Conservation (phyloP, 2,329 filamentous ascomycete genomes). For the Botrytis cinerea region DNA sequence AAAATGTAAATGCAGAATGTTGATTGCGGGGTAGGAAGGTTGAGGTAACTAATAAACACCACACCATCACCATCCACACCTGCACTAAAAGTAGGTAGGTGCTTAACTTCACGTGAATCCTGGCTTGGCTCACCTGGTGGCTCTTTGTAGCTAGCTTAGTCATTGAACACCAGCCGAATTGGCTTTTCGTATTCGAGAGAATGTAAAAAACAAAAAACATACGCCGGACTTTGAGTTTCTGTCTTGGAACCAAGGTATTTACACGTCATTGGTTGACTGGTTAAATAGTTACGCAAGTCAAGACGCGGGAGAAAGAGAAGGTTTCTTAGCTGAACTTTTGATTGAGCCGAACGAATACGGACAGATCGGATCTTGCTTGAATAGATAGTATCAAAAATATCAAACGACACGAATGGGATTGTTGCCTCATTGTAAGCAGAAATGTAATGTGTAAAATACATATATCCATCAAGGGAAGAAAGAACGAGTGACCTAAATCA, state of each 20-base stretch:
- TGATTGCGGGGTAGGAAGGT: background rate
- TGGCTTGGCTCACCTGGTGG: too few relatives aligned
- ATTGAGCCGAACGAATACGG: background rate
- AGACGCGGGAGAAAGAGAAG: background rate
- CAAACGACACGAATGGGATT: background rate
- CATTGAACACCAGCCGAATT: too few relatives aligned
- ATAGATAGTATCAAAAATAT: background rate
- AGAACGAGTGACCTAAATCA: background rate
- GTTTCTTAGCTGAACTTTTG: background rate
- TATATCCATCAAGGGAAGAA: background rate
- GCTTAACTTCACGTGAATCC: too few relatives aligned
- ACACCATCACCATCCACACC: too few relatives aligned
- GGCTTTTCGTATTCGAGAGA: too few relatives aligned
- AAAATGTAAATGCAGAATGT: background rate
- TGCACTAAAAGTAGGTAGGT: too few relatives aligned
- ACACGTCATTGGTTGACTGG: too few relatives aligned
- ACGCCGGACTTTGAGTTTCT: too few relatives aligned
- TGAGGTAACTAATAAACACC: background rate
- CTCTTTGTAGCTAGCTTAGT: too few relatives aligned
- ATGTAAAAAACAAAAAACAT: too few relatives aligned
- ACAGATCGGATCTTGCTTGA: background rate
- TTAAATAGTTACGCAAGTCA: too few relatives aligned
- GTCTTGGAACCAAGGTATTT: too few relatives aligned
- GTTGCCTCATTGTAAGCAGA: background rate
- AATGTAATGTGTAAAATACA: background rate